Evolutionary conservation across 805 yeast genomes (phyloP).

Genomic region (Myxozyma vanderwaltii): DNA sequence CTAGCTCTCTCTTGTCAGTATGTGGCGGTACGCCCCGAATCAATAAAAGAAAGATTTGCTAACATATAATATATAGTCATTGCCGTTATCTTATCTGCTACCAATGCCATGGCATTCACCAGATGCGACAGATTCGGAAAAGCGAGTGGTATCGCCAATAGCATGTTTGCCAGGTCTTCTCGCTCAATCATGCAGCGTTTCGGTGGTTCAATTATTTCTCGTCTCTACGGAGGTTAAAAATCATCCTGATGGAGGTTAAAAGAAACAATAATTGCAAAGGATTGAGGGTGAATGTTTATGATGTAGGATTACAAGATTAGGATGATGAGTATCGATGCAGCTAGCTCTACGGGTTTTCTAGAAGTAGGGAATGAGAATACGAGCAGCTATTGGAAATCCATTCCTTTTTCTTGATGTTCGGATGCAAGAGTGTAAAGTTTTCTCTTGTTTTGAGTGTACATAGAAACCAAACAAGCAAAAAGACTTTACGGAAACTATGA

Average conservation of each 20-base stretch:
- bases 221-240: conserved; percentile 25
- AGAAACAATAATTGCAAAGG: no score
- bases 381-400: neutral
- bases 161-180: conserved; percentile 55
- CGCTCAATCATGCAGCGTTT: conserved; percentile 52
- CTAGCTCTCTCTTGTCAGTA: conserved; percentile 38
- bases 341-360: neutral
- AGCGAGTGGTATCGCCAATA: conserved; percentile 67
- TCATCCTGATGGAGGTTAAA: no score
- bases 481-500: neutral
- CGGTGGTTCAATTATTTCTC: conserved; percentile 39
- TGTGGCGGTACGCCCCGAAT: conserved; percentile 3
- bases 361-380: neutral
- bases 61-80: conserved; percentile 56
- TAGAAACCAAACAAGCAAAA: neutral
- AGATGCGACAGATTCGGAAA: conserved; percentile 90
- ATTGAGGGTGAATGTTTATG: no score
- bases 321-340: neutral
- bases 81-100: conserved; percentile 69
- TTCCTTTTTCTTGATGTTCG: no score
- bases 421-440: no score
- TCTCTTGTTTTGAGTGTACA: neutral
- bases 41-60: neutral
- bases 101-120: conserved; percentile 88
- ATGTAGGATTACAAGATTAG: neutral